These are phyloP conservation scores for Epithele typhae DNA, from an alignment of 768 basidiomycete species.

Conservation along the genomic window DNA sequence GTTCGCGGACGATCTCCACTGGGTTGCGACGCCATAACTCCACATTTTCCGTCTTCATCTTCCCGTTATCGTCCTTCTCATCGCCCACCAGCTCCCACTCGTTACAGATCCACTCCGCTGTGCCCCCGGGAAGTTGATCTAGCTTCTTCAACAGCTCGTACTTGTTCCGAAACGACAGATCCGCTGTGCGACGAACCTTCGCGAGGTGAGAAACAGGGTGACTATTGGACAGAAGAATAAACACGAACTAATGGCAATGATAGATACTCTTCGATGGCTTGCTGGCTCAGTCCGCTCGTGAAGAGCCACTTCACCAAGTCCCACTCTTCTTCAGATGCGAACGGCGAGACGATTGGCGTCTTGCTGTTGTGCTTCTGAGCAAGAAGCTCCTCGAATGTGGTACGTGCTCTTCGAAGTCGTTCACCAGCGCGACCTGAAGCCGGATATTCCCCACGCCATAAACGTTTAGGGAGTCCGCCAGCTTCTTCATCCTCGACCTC, in stretches of 20 bases:
- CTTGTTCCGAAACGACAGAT: slow-evolving; percentile 18
- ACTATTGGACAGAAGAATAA: background rate
- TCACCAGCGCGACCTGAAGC: too few species aligned
- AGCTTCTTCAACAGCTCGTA: slow-evolving; percentile 18
- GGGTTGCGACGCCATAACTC: slow-evolving; percentile 32
- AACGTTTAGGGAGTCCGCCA: too few species aligned
- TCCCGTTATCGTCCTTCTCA: slow-evolving; percentile 10
- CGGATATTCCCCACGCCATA: too few species aligned
- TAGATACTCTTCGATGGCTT: slow-evolving; percentile 21
- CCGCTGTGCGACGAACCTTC: slow-evolving; percentile 6
- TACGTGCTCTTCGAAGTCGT: too few species aligned
- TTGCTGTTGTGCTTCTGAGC: too few species aligned
- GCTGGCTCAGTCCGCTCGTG: slow-evolving; percentile 12
- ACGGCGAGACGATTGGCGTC: too few species aligned
- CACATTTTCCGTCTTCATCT: slow-evolving; percentile 17
- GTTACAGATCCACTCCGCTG: slow-evolving; percentile 14
- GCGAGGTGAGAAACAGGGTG: background rate
- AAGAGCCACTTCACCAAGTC: slow-evolving; percentile 17
- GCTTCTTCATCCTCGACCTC: too few species aligned
- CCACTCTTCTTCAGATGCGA: slow-evolving; percentile 17
- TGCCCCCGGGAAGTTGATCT: slow-evolving; percentile 13
- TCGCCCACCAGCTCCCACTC: slow-evolving; percentile 11
- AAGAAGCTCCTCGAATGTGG: too few species aligned
- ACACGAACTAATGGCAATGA: slow-evolving; percentile 17
- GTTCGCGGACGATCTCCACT: slow-evolving; percentile 31